Base-by-base conservation (phyloP, 2,329 filamentous ascomycete species). In the Malbranchea zuffiana region DNA sequence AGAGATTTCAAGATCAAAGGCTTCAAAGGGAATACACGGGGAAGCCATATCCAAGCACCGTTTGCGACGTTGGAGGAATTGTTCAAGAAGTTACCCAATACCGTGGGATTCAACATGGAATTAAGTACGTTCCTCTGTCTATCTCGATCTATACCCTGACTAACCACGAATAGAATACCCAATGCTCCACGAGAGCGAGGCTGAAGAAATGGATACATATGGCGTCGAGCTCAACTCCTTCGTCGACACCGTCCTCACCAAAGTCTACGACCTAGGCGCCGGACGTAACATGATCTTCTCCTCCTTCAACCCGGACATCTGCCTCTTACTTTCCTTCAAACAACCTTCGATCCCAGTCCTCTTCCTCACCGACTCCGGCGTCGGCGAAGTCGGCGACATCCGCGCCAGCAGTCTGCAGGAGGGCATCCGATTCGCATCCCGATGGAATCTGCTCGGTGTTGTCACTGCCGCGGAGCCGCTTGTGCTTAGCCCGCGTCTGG, bases 301-400 rank as follows among this genome's bases (percentile, higher is more conserved):
- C 46, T 90, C 82, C 33, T 98, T 98, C 66, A 94, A 96, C 61
- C 90, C 90, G 0, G 90, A 98, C 52, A 86, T 98, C 30, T 98
- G 90, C 56, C 72, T 98, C 10, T 76, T 94, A 47, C 68, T 96
- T 26, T 90, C 82, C 38, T 94, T 94, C 71, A 98, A 98, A 66
- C 90, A 98, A 64, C 88, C 88, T 1, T 92, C 82, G 29, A 95
- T 95, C 39, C 92, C 90, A 0, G 86, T 98, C 42, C 67, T 98
- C 44, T 98, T 98, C 65, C 70, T 98, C 26, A 92, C 82, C 0
- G 90, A 98, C 51, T 84, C 86, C 0, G 90, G 88, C 0, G 78
- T 76, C n/a, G 72, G 65, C 12, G 69, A 75, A 0, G 86, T 93
- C 3, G 85, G 85, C 18, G 90, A 98, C 55, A 82, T 96, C 40